Conservation (phyloP, 1,284 basidiomycete species). For the Papiliotrema terrestris region DNA sequence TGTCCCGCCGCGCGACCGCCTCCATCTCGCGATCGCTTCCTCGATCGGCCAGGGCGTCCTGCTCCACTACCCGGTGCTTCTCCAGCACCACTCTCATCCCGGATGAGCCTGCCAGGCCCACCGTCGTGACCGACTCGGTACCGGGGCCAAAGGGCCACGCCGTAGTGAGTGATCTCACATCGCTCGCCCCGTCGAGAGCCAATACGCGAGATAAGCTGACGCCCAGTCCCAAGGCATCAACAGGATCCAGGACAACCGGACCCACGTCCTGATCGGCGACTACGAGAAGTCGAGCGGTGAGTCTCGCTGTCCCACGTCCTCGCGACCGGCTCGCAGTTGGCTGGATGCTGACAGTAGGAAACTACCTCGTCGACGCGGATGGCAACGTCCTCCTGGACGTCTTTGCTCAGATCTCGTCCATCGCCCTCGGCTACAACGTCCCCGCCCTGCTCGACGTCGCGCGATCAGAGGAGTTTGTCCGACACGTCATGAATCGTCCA, state of each 20-base stretch:
- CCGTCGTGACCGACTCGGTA: not conserved
- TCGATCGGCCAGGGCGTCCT: too few relatives aligned
- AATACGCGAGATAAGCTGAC: not conserved
- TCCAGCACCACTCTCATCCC: constrained; percentile 1
- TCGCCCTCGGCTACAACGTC: constrained; percentile 53
- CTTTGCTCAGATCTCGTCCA: constrained; percentile 54
- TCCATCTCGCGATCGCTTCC: too few relatives aligned
- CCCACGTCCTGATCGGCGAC: not conserved
- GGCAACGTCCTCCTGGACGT: constrained; percentile 56
- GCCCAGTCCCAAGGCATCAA: constrained; percentile 2
- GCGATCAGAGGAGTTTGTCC: constrained; percentile 25
- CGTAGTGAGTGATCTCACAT: not conserved
- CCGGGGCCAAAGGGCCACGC: constrained; percentile 3
- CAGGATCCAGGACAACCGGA: constrained; percentile 5
- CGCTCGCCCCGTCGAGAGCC: not conserved
- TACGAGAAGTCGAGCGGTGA: constrained; percentile 32
- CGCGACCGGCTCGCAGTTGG: not conserved
- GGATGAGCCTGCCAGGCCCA: constrained; percentile 1
- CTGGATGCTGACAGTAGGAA: constrained; percentile 26
- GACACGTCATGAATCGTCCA: constrained; percentile 53
- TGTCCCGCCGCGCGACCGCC: too few relatives aligned
- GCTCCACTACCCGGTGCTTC: not conserved
- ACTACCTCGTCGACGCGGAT: constrained; percentile 56
- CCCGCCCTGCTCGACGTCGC: constrained; percentile 49
- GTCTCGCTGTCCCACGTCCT: constrained; percentile 27